Evolutionary conservation across 139 green algal genomes (phyloP), one percentile per base, ranked within the genome.

Genomic region (Chlorella vulgaris): DNA sequence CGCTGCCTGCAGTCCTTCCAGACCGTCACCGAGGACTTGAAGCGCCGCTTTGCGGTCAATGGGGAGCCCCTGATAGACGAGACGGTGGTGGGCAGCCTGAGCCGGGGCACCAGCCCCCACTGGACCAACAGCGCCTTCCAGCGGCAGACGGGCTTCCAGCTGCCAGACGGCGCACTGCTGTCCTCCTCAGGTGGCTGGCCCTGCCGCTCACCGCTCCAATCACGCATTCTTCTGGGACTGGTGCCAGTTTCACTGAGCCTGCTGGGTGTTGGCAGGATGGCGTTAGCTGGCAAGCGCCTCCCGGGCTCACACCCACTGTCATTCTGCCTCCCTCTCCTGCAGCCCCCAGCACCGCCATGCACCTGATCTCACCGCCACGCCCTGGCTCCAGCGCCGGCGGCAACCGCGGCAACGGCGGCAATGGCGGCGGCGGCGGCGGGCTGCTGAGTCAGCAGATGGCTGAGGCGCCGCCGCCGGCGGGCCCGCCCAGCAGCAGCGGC

Each of bases 11-110:
- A 87, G 22, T 83, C 89, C 18, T 97, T 97, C 67, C 87, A 91
- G 63, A 88, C 77, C 2, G 90, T 95, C n/a, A 94, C 91, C 3
- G 92, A 95, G 13, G 91, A 95, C 77, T 79, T 93, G 63, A 86
- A 86, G 74, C 76, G 71, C 5, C 85, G 88, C 7, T 96, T 96
- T 86, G 84, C 83, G 31, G 85, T 94, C 10, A 86, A 88, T 55
- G 88, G 90, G 28, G 87, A 93, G 81, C 81, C 84, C 8, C 67
- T 90, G 65, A 81, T 91, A 33, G 85, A 92, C 29, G 87, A 90
- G 40, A 42, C 15, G 0, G 50, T 88, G 58, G 84, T 83, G 60
- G 69, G 78, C 51, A 70, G 38, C n/a, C 65, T 87, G 31, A 78
- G 55, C 39, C 67, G 66, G n/a, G 83, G 83, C 47, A 68, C 76